Conservation (phyloP, 345 rosid species). For the Eucalyptus sideroxylon region DNA sequence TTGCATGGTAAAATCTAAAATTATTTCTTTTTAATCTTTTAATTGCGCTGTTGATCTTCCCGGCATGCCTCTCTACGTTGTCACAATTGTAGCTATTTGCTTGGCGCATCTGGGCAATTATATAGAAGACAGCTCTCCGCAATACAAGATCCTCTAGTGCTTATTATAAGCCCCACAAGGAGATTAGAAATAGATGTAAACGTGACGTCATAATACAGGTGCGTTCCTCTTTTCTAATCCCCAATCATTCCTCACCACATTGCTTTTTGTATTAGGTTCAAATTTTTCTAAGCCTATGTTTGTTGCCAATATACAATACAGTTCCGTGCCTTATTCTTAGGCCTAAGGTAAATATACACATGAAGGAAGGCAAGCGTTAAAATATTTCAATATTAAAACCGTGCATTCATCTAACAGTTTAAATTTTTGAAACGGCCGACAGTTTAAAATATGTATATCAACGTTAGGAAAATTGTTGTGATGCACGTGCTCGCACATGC, state of each 20-base stretch:
- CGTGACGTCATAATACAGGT: not conserved
- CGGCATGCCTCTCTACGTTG: not conserved
- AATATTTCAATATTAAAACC: not conserved
- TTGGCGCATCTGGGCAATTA: not conserved
- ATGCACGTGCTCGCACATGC: not conserved
- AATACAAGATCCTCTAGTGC: not conserved
- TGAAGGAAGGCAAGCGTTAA: not conserved
- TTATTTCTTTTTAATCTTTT: not conserved
- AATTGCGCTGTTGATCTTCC: not conserved
- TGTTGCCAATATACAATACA: not conserved
- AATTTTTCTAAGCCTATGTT: not conserved
- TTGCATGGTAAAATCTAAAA: too few species aligned
- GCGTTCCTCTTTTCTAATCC: not conserved
- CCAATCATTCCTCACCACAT: not conserved
- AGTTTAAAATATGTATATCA: not conserved
- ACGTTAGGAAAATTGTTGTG: not conserved
- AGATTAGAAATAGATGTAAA: not conserved
- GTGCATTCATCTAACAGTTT: accelerated
- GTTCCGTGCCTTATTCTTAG: too few species aligned
- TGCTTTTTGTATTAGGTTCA: not conserved
- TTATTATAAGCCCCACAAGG: not conserved
- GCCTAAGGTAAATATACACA: not conserved
- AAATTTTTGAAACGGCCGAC: not conserved
- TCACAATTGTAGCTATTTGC: not conserved
- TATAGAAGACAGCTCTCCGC: not conserved